Evolutionary conservation across 768 basidiomycete species (phyloP), one percentile per base, ranked within the genome.

Genomic region (Harrya chromipes): DNA sequence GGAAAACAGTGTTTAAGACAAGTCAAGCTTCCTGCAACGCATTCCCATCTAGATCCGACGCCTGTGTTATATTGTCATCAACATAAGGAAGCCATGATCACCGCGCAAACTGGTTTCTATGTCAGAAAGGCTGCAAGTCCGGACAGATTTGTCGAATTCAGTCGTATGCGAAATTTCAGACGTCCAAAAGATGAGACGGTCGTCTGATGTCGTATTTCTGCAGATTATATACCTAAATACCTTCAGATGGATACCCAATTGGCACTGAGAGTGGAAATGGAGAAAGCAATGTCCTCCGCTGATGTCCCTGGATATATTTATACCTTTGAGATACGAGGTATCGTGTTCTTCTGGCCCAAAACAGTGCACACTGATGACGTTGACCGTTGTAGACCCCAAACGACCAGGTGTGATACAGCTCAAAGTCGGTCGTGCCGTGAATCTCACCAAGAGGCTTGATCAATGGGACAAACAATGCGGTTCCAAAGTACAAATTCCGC

Each of bases 381-480:
- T 43, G 19, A 19, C 34, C 17, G 29, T 9, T 24, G 21, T 26
- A 66, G 75, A 76, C 54, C 46, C 63, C n/a, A 52, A 59, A 20
- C 56, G 64, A 8, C 66, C 65, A 2, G 64, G 72, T 29, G 66
- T 73, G 8, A 70, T 88, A 53, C 79, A 82, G 57, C 73, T 90
- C 56, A 91, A 93, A 73, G 86, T 91, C 21, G 91, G 90, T 14
- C 80, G 90, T 29, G 76, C 90, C 1, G 77, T 79, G 31, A 90
- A 90, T 62, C 75, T 90, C 20, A 77, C 74, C 26, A 84, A 84
- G 57, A 75, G 90, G 26, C 74, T 90, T 40, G 81, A 85, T 61
- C 77, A 93, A 57, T 92, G 90, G 90, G 75, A 75, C 19, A 90
- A 85, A 57, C 87, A 89, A 57, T 93, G 90, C 52, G 80, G 80